Evolutionary conservation across 345 rosid species (phyloP).

Genomic region (Toxicodendron radicans): DNA sequence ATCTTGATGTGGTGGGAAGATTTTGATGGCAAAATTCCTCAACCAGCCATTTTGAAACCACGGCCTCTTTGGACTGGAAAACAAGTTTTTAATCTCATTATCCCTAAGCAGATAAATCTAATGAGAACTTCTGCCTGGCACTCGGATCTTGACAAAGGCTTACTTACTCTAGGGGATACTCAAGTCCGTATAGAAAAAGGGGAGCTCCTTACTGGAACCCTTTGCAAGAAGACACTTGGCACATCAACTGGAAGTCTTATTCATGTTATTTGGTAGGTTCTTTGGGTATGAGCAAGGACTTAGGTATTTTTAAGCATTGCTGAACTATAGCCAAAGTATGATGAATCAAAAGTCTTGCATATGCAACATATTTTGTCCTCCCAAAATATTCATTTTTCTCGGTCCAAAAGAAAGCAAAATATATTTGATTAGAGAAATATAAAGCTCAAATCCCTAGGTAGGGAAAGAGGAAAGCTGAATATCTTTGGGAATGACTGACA

Average conservation of each 20-base stretch:
- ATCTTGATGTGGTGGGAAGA: constrained; percentile 99
- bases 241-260: constrained; percentile 90
- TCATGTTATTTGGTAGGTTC: constrained; percentile 85
- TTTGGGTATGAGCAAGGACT: constrained; percentile 5
- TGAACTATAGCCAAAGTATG: background rate
- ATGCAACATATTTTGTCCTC: background rate
- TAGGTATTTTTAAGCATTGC: background rate
- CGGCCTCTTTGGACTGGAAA: constrained; percentile 99
- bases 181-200: constrained; percentile 93
- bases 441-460: too few species aligned
- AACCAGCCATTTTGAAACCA: constrained; percentile 91
- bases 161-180: constrained; percentile 89
- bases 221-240: constrained; percentile 97
- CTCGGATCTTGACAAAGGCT: constrained; percentile 70
- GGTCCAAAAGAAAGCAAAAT: background rate
- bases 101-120: constrained; percentile 96
- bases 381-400: background rate
- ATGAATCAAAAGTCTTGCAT: background rate
- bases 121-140: constrained; percentile 93
- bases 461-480: background rate
- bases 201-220: constrained; percentile 87
- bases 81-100: constrained; percentile 95
- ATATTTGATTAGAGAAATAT: background rate
- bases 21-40: constrained; percentile 96
- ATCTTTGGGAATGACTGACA: background rate